Evolutionary conservation across 129 eudicot species (phyloP), one percentile per base, ranked within the genome.

Genomic region (Apium graveolens): DNA sequence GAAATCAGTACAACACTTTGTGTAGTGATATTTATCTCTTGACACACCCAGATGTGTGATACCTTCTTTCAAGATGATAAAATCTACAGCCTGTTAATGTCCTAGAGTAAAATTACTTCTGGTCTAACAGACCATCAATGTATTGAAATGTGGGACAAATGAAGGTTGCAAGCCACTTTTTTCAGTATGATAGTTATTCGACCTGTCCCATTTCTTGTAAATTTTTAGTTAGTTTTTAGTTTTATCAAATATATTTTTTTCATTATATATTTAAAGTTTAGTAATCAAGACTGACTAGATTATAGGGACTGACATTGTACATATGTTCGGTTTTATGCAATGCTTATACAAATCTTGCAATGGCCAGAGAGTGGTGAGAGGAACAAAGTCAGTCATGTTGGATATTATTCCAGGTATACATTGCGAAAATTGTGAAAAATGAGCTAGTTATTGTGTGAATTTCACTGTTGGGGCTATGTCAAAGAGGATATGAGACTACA

Each of bases 371-470:
- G 90, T 93, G 70, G 83, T 87, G 79, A 82, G 87, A 84, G 98
- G 97, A 79, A 78, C 87, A 10, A 93, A 93, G 86, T 80, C 97
- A 1, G 93, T 91, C 78, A 93, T 82, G 78, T 75, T 93, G 82
- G 88, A 91, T 86, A 83, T 91, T 78, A 82, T 89, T 88, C 88
- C 98, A 83, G 98, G 98, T 93, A 82, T 45, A n/a, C n/a, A 55
- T 76, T 42, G 74, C n/a, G 24, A 63, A 55, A 35, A 27, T 76
- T 45, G 73, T 11, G 78, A 8, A 39, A 20, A 70, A 63, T 74
- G 73, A 75, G 34, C 34, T 70, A 49, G 35, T 76, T 80, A 0
- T 39, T 37, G 32, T 43, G 5, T 73, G 34, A 9, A 11, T 73
- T 29, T n/a, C 5, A n/a, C 5, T 73, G 35, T 43, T 43, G n/a